Evolutionary conservation across 805 yeast genomes (phyloP).

Genomic region (Kuraishia hungarica): DNA sequence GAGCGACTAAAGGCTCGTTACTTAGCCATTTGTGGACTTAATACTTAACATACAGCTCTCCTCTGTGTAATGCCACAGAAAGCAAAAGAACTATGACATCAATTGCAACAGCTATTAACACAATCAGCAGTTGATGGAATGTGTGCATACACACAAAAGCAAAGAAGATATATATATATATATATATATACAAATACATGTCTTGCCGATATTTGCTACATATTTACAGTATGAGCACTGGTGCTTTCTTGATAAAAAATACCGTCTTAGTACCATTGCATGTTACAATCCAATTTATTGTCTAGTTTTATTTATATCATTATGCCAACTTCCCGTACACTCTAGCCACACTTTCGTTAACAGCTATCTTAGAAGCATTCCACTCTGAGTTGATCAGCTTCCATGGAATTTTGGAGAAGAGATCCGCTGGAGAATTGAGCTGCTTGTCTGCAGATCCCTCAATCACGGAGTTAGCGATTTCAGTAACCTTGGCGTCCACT

Average conservation of each 20-base stretch:
- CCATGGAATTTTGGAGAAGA: slow-evolving; percentile 27
- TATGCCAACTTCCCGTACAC: slow-evolving; percentile 13
- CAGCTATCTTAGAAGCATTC: slow-evolving; percentile 24
- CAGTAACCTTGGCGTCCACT: slow-evolving; percentile 20
- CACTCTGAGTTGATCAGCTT: slow-evolving; percentile 22
- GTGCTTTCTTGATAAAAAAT: not conserved
- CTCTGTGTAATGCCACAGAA: not conserved
- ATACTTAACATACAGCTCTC: not conserved
- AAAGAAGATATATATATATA: too few relatives aligned
- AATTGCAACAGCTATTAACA: too few relatives aligned
- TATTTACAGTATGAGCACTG: not conserved
- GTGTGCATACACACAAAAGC: not conserved
- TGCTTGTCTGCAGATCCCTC: slow-evolving; percentile 11
- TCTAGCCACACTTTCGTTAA: slow-evolving; percentile 19
- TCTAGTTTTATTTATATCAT: not conserved
- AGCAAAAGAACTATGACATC: not conserved
- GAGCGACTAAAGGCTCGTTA: too few relatives aligned
- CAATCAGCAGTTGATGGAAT: not conserved
- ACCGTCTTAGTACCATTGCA: not conserved
- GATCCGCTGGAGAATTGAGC: slow-evolving; percentile 14
- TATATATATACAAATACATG: not conserved
- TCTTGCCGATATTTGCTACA: too few relatives aligned
- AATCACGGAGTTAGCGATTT: slow-evolving; percentile 18
- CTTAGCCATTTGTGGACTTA: not conserved
- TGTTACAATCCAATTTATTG: not conserved